These are phyloP conservation scores for Metschnikowia sp. DNA, from an alignment of 805 yeast species.

Conservation along the genomic window DNA sequence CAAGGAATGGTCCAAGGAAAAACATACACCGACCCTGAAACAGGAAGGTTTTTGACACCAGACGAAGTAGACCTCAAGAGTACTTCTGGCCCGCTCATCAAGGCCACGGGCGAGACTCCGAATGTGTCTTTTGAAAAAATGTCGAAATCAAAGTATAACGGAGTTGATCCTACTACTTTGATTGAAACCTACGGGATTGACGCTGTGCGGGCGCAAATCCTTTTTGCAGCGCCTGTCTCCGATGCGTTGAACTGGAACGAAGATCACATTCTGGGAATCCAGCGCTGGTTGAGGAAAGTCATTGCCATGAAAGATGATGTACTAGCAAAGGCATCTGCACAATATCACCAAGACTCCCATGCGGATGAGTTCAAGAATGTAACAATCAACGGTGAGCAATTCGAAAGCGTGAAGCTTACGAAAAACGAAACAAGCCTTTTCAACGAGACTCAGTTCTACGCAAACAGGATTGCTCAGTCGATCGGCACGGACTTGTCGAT, in stretches of 20 bases:
- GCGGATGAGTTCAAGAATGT: conserved; percentile 16
- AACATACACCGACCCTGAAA: conserved; percentile 69
- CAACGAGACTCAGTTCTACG: conserved; percentile 50
- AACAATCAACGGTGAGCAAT: conserved; percentile 18
- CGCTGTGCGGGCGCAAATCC: conserved; percentile 87
- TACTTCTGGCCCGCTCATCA: conserved; percentile 43
- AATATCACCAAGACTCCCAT: not conserved
- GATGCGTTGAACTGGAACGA: conserved; percentile 91
- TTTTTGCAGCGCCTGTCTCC: conserved; percentile 86
- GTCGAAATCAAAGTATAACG: conserved; percentile 95
- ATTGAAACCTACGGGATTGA: conserved; percentile 83
- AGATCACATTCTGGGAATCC: conserved; percentile 76
- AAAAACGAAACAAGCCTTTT: conserved; percentile 53
- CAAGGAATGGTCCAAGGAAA: conserved; percentile 99
- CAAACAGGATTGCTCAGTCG: conserved; percentile 54
- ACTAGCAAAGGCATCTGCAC: conserved; percentile 17
- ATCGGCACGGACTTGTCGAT: conserved; percentile 57
- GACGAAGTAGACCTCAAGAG: conserved; percentile 57
- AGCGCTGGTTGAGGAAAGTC: conserved; percentile 78
- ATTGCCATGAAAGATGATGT: conserved; percentile 21
- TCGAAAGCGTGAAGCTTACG: conserved; percentile 24
- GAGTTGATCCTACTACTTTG: conserved; percentile 83
- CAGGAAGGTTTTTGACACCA: conserved; percentile 74
- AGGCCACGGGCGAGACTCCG: conserved; percentile 50
- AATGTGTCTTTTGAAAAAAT: conserved; percentile 74